Percentiles rank a stretch among this genome's conserved stretches.
These are phyloP conservation scores for Drechslerella dactyloides DNA, from an alignment of 2,329 filamentous ascomycete genomes.

Conservation along the genomic window DNA sequence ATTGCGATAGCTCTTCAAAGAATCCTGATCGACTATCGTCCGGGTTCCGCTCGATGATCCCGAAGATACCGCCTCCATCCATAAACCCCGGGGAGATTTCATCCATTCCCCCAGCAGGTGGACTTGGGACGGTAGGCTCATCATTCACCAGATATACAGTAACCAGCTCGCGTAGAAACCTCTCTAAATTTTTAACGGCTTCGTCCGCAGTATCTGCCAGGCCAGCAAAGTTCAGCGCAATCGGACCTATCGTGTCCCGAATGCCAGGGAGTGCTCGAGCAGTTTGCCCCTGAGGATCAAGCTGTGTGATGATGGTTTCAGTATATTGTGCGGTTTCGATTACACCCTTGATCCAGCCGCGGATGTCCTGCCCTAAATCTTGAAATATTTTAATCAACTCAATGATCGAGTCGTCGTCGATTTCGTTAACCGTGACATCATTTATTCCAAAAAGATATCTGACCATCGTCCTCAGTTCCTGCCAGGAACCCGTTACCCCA, in stretches of 20 bases:
- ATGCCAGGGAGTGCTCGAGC: not conserved
- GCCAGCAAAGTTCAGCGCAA: not conserved
- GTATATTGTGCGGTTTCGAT: not conserved
- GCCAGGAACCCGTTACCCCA: not conserved
- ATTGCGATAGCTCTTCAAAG: no score
- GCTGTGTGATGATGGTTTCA: not conserved
- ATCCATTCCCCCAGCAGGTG: not conserved
- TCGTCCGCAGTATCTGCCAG: not conserved
- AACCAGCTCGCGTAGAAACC: not conserved
- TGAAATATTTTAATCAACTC: constrained; percentile 10
- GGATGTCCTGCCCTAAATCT: not conserved
- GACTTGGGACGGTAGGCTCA: not conserved
- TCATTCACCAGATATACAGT: not conserved
- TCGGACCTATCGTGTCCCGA: not conserved
- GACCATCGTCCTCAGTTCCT: constrained; percentile 8
- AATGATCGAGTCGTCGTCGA: constrained; percentile 28
- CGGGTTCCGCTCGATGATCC: no score
- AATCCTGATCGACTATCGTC: no score
- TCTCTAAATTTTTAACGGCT: not conserved
- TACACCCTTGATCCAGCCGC: constrained; percentile 2
- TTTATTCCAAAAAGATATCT: constrained; percentile 18
- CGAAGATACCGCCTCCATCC: not conserved
- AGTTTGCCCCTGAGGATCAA: not conserved
- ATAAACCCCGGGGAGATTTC: not conserved
- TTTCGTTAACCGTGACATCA: not conserved